Evolutionary conservation across 352 stramenopile species (phyloP), one percentile per base, ranked within the genome.

Genomic region (Pythium chondricola): DNA sequence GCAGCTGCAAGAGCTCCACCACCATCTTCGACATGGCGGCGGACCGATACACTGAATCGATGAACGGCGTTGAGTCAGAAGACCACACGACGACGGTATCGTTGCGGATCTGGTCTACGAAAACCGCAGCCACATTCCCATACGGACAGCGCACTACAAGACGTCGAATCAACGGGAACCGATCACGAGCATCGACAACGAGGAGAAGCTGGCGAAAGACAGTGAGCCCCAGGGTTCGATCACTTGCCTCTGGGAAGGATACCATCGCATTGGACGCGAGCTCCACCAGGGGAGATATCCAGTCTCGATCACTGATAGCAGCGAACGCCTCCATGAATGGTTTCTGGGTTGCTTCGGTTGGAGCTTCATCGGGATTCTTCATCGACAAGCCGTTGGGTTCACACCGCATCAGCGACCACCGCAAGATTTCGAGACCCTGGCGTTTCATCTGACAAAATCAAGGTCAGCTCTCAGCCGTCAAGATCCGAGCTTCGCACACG

Each of bases 251-350:
- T 17, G 63, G 54, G 47, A 79, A 77, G 16, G 74, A 80, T 7
- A 90, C 66, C 70, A 90, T 87, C n/a, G 69, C 65, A 18, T 83
- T 88, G 2, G 74, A 83, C 17, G 77, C 59, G 2, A 83, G 65
- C 46, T 90, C 69, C 17, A 85, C 56, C 13, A 87, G 48, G 9
- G 70, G 61, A 38, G 65, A 67, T 9, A 87, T 46, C 79, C 76
- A 88, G 44, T 86, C 71, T 25, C 65, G 52, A 0, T 54, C 29
- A 5, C 42, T 43, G 43, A 77, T 75, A 17, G 53, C 72, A 86
- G 17, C n/a, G n/a, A n/a, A n/a, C n/a, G n/a, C n/a, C n/a, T n/a
- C n/a, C n/a, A n/a, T n/a, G n/a, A n/a, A n/a, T n/a, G n/a, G n/a
- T n/a, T n/a, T n/a, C n/a, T n/a, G n/a, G n/a, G n/a, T n/a, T n/a